Percentiles rank a stretch among this genome's conserved stretches.
Evolutionary conservation across 371 early-diverging fungal genomes (phyloP).

Genomic region (Mucor racemosus): DNA sequence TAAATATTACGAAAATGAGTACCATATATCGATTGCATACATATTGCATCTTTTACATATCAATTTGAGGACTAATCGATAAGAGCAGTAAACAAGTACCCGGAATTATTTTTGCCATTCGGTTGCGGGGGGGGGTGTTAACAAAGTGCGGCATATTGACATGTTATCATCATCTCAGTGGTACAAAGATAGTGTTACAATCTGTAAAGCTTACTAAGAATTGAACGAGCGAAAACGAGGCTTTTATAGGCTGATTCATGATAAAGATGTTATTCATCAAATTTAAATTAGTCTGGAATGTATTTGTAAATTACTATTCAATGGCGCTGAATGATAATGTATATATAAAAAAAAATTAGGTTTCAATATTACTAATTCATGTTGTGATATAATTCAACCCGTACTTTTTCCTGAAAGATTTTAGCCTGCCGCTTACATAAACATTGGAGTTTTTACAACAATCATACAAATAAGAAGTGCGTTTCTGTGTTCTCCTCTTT

Average conservation of each 20-base stretch:
- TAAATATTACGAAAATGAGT: no score
- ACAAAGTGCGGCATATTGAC: not conserved
- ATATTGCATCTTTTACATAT: no score
- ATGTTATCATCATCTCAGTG: not conserved
- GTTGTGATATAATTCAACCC: not conserved
- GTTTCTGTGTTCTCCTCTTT: no score
- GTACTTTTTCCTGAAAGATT: not conserved
- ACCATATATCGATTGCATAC: no score
- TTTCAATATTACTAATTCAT: slow-evolving; percentile 1
- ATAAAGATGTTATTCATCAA: slow-evolving; percentile 5
- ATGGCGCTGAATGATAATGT: not conserved
- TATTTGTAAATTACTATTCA: not conserved
- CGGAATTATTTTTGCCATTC: no score
- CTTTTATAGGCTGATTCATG: not conserved
- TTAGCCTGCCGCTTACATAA: slow-evolving; percentile 3
- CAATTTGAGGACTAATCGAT: no score
- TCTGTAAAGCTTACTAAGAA: not conserved
- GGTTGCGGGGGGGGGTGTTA: no score
- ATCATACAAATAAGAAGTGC: not conserved
- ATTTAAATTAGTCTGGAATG: not conserved
- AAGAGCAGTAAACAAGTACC: no score
- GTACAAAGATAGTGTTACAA: not conserved
- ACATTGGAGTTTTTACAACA: not conserved
- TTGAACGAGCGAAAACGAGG: not conserved
- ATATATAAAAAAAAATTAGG: not conserved